These are phyloP conservation scores for Calcarisporium arbuscula DNA, from an alignment of 2,329 filamentous ascomycete genomes.

Conservation along the genomic window DNA sequence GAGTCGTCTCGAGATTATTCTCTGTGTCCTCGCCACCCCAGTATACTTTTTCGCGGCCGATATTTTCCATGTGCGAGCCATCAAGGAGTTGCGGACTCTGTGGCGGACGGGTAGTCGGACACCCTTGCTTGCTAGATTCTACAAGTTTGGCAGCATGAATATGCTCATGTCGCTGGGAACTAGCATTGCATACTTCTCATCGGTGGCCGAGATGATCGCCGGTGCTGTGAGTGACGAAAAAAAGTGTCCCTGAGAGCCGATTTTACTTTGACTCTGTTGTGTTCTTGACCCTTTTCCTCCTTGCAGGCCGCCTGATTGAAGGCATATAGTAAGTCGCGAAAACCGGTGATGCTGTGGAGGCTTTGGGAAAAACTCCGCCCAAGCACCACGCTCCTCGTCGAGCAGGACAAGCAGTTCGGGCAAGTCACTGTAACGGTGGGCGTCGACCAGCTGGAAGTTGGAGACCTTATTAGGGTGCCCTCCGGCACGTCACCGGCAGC, in stretches of 20 bases:
- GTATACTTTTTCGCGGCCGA: constrained; percentile 85
- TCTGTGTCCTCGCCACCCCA: constrained; percentile 76
- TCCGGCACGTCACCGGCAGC: constrained; percentile 80
- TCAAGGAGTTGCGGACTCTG: constrained; percentile 71
- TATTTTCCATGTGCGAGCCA: constrained; percentile 70
- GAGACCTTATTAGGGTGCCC: constrained; percentile 67
- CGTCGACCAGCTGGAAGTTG: constrained; percentile 68
- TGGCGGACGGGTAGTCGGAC: constrained; percentile 73
- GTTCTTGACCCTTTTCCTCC: constrained; percentile 82
- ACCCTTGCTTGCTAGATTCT: constrained; percentile 69
- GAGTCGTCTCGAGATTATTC: constrained; percentile 68
- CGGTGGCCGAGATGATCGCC: constrained; percentile 69
- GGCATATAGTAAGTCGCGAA: constrained; percentile 89
- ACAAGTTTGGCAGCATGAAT: constrained; percentile 96
- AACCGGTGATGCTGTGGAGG: constrained; percentile 78
- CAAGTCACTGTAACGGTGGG: constrained; percentile 36
- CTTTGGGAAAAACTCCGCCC: constrained; percentile 73
- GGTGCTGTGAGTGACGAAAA: constrained; percentile 40
- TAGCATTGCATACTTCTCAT: constrained; percentile 79
- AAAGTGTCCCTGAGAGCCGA: constrained; percentile 35
- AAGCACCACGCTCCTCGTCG: constrained; percentile 65
- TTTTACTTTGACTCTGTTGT: constrained; percentile 92
- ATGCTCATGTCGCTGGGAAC: constrained; percentile 87
- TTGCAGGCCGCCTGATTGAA: constrained; percentile 69
- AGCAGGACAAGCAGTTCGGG: constrained; percentile 28